Evolutionary conservation across 495 filamentous ascomycete genomes (phyloP).

Genomic region (Thozetella sp.): DNA sequence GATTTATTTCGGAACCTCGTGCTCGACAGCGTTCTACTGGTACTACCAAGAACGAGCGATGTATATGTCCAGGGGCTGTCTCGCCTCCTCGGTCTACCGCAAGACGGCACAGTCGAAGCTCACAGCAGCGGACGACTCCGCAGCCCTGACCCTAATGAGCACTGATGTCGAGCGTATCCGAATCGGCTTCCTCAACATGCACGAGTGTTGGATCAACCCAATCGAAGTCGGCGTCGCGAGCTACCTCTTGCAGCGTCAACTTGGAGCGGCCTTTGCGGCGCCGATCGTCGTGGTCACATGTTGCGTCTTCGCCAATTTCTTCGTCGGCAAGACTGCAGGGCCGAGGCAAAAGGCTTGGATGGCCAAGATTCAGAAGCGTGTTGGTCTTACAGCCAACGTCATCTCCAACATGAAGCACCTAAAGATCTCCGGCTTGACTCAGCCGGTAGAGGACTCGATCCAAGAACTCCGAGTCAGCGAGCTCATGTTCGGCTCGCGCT

Average conservation of each 20-base stretch:
- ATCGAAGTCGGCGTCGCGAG: constrained; percentile 46
- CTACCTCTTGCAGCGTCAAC: constrained; percentile 15
- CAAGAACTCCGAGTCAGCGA: constrained; percentile 56
- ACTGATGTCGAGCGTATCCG: constrained; percentile 32
- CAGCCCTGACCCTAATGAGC: constrained; percentile 62
- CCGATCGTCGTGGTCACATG: constrained; percentile 20
- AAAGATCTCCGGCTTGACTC: constrained; percentile 56
- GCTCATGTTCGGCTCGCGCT: constrained; percentile 50
- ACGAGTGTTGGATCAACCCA: constrained; percentile 44
- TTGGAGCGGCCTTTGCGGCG: constrained; percentile 14
- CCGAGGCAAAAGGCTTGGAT: constrained; percentile 48
- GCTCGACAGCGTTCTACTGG: constrained; percentile 50
- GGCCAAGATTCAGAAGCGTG: constrained; percentile 42
- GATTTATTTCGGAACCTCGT: constrained; percentile 58
- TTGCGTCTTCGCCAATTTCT: constrained; percentile 23
- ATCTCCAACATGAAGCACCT: constrained; percentile 59
- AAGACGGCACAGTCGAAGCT: constrained; percentile 43
- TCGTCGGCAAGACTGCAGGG: constrained; percentile 35
- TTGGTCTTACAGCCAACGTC: constrained; percentile 49
- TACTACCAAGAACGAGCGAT: constrained; percentile 56
- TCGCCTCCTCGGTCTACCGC: constrained; percentile 55
- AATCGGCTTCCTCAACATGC: constrained; percentile 19
- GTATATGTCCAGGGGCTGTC: constrained; percentile 55
- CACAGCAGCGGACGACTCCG: constrained; percentile 40
- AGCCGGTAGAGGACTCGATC: constrained; percentile 34